These are phyloP conservation scores for Cladosporium sp. DNA, from an alignment of 2,329 filamentous ascomycete genomes.

Conservation along the genomic window DNA sequence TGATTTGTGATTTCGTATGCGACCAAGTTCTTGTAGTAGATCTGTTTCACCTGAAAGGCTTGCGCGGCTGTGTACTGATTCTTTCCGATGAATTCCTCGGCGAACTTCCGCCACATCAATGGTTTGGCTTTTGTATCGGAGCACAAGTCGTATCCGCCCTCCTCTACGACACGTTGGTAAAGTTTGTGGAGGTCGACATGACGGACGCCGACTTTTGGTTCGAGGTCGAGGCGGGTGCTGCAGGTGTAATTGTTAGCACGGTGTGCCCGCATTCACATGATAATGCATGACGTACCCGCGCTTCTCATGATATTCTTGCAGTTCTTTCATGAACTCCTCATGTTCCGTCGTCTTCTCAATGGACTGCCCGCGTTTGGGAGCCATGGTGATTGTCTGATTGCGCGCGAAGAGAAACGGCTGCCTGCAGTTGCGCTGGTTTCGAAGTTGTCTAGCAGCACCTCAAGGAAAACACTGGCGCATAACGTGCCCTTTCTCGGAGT, in stretches of 20 bases:
- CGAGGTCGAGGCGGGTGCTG: slow-evolving; percentile 69
- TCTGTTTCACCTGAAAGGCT: slow-evolving; percentile 79
- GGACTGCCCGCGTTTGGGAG: slow-evolving; percentile 43
- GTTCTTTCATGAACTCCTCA: slow-evolving; percentile 70
- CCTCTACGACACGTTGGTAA: slow-evolving; percentile 70
- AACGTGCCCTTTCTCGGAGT: background rate
- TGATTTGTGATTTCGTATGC: slow-evolving; percentile 80
- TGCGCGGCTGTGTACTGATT: slow-evolving; percentile 74
- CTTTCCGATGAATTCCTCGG: slow-evolving; percentile 69
- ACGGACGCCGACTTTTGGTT: slow-evolving; percentile 74
- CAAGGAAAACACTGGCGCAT: background rate
- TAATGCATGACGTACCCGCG: slow-evolving; percentile 56
- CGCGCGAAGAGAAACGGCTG: slow-evolving; percentile 5
- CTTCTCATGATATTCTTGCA: slow-evolving; percentile 70
- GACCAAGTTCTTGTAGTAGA: slow-evolving; percentile 81
- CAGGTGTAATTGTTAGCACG: slow-evolving; percentile 17
- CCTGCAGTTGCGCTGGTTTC: background rate
- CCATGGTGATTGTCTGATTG: slow-evolving; percentile 31
- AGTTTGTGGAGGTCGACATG: slow-evolving; percentile 74
- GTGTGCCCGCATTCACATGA: background rate
- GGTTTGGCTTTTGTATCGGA: slow-evolving; percentile 65
- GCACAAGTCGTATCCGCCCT: slow-evolving; percentile 82
- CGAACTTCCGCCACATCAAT: slow-evolving; percentile 78
- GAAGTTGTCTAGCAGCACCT: background rate
- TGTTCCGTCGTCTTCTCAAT: slow-evolving; percentile 60